phyloP scores from a whole-genome alignment of 139 green algal genomes.

The Chlorokybus atmophyticus region DNA sequence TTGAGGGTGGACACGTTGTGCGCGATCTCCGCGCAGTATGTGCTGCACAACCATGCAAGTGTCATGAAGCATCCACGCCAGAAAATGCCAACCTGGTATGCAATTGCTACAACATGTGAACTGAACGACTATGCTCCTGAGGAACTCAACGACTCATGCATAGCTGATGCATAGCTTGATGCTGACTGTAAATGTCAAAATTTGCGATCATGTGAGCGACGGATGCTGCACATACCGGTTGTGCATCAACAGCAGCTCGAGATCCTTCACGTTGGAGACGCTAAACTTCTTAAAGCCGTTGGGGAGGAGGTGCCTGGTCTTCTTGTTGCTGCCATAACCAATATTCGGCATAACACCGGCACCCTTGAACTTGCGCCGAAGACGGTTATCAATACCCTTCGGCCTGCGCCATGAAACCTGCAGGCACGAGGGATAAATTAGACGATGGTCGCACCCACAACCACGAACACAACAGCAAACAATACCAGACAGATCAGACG shows the following conservation, averaged over 20 bases:
- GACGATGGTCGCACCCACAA: no score
- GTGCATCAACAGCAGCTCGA: constrained; percentile 98
- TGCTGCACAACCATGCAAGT: constrained; percentile 35
- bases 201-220: no score
- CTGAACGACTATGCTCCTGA: no score
- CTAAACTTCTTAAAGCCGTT: constrained; percentile 82
- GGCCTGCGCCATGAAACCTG: constrained; percentile 79
- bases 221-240: constrained; percentile 63
- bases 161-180: no score
- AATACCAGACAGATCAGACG: no score
- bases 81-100: no score
- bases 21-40: constrained; percentile 82
- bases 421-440: no score
- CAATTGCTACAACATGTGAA: no score
- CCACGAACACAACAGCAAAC: no score
- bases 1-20: constrained; percentile 88
- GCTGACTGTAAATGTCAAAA: no score
- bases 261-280: constrained; percentile 81
- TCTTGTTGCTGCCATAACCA: constrained; percentile 89
- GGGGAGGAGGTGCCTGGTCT: constrained; percentile 76
- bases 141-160: no score
- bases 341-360: constrained; percentile 84
- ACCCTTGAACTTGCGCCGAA: constrained; percentile 94
- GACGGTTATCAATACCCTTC: constrained; percentile 94
- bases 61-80: no score